A percentile compares a stretch with the other conserved stretches of the same genome.
Conservation (phyloP, 2,329 filamentous ascomycete genomes). For the Colletotrichum sp. region DNA sequence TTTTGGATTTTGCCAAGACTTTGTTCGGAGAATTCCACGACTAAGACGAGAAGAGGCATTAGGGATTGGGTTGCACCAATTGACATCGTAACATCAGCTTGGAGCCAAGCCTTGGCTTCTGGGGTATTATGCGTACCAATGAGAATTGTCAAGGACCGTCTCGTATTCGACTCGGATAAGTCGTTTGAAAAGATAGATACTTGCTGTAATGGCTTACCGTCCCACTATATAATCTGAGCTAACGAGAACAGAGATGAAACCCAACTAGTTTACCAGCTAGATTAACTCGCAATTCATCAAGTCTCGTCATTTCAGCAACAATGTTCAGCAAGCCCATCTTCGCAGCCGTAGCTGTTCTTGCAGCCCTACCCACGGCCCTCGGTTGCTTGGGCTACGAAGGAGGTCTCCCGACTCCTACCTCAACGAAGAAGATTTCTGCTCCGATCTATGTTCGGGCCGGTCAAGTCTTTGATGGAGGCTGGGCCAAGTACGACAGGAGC, state of each 20-base stretch:
- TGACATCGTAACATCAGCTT: not conserved
- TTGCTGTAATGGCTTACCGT: fast-evolving
- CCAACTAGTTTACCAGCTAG: not conserved
- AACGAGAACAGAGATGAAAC: fast-evolving
- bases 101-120: not conserved
- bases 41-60: not conserved
- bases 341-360: not conserved
- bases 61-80: not conserved
- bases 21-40: not conserved
- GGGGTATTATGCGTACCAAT: not conserved
- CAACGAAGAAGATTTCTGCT: constrained; percentile 27
- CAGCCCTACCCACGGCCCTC: constrained; percentile 6
- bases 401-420: constrained; percentile 33
- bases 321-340: not conserved
- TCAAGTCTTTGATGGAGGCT: constrained; percentile 32
- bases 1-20: not conserved
- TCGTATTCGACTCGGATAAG: not conserved
- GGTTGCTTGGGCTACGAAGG: constrained; percentile 31
- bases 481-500: constrained; percentile 37
- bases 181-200: fast-evolving
- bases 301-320: fast-evolving
- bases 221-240: not conserved
- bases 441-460: constrained; percentile 33
- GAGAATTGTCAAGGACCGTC: fast-evolving
- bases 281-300: not conserved